These are phyloP conservation scores for Spathaspora sp. DNA, from an alignment of 805 yeast species.

Conservation along the genomic window DNA sequence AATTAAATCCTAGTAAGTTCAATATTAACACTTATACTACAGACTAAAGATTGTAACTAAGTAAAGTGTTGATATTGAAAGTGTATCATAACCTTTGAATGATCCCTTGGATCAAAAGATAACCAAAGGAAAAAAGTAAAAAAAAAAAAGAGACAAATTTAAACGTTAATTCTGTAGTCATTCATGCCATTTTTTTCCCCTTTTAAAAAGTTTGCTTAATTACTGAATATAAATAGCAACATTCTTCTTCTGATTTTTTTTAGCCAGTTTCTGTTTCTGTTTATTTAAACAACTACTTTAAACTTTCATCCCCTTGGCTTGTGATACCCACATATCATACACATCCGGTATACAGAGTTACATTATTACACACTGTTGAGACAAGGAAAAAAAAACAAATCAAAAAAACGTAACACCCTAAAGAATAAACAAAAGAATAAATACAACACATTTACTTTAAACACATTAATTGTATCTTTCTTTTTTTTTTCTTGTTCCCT, in stretches of 20 bases:
- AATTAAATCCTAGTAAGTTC: too few relatives aligned
- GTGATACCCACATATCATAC: background rate
- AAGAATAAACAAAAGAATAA: background rate
- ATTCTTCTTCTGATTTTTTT: background rate
- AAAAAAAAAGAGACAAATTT: too few relatives aligned
- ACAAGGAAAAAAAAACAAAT: background rate
- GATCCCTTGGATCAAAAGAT: too few relatives aligned
- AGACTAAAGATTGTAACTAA: too few relatives aligned
- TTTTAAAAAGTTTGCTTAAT: background rate
- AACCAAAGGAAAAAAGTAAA: background rate
- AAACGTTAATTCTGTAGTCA: background rate
- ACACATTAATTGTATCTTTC: background rate
- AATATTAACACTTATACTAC: too few relatives aligned
- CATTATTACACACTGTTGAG: background rate
- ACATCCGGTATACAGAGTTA: background rate
- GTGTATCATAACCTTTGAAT: background rate
- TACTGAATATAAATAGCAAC: background rate
- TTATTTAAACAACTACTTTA: too few relatives aligned
- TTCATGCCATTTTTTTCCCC: background rate
- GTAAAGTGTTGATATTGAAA: too few relatives aligned
- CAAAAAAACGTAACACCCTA: background rate
- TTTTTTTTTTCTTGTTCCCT: background rate
- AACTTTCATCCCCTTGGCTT: background rate
- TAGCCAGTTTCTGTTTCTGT: too few relatives aligned
- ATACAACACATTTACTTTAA: background rate